phyloP scores from a whole-genome alignment of 805 yeast genomes.

The Candida gorgasii region DNA sequence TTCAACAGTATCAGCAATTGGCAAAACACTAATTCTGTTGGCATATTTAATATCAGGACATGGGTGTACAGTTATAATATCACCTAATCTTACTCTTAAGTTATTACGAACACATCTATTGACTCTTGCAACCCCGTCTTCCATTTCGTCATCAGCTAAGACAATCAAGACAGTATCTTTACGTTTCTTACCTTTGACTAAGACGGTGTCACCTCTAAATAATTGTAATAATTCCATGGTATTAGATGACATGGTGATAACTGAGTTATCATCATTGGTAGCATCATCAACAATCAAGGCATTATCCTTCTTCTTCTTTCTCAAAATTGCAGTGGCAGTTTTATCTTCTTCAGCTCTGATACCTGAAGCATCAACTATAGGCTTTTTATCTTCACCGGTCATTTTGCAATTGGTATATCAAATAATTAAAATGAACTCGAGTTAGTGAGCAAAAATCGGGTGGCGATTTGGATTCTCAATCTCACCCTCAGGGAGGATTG shows the following conservation, averaged over 20 bases:
- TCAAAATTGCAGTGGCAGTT: constrained; percentile 95
- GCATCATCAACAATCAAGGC: constrained; percentile 96
- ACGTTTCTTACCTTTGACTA: constrained; percentile 97
- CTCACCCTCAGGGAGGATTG: neutral
- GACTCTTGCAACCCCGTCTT: constrained; percentile 90
- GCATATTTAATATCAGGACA: constrained; percentile 99
- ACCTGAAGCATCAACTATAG: constrained; percentile 62
- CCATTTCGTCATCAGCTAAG: constrained; percentile 93
- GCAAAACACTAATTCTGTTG: constrained; percentile 88
- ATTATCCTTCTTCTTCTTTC: constrained; percentile 97
- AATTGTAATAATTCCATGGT: constrained; percentile 94
- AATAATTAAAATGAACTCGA: constrained; percentile 1
- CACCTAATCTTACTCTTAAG: constrained; percentile 91
- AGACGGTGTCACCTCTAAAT: constrained; percentile 96
- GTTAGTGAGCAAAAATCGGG: constrained; percentile 6
- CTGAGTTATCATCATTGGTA: constrained; percentile 93
- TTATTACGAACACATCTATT: constrained; percentile 97
- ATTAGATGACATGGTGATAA: constrained; percentile 89
- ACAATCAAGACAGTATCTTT: constrained; percentile 96
- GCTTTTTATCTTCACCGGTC: constrained; percentile 34
- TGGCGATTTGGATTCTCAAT: constrained; percentile 2
- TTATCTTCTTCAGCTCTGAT: constrained; percentile 57
- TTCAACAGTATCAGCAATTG: constrained; percentile 97
- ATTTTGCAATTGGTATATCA: constrained; percentile 10
- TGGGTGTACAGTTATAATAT: constrained; percentile 85